Evolutionary conservation across 2,329 filamentous ascomycete species (phyloP).

Genomic region (Pseudopyrenochaeta lycopersici): DNA sequence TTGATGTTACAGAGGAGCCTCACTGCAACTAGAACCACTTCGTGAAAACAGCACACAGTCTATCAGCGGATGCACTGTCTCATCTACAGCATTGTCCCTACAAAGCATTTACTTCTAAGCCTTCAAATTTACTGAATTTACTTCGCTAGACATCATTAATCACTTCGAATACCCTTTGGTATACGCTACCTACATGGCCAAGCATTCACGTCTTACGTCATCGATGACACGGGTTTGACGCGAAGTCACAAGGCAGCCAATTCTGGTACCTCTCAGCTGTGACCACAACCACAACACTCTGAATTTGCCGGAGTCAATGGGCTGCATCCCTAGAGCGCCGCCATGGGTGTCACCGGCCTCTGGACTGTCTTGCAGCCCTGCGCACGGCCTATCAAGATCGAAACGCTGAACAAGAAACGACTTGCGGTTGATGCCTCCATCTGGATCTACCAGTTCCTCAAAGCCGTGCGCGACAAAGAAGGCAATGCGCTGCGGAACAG

Average conservation of each 20-base stretch:
- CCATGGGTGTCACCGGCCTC: conserved; percentile 96
- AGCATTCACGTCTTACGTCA: conserved; percentile 25
- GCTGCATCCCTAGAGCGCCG: conserved; percentile 5
- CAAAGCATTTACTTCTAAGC: too few relatives aligned
- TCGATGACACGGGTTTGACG: conserved; percentile 23
- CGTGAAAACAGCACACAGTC: too few relatives aligned
- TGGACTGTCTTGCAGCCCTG: conserved; percentile 97
- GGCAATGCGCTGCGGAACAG: conserved; percentile 96
- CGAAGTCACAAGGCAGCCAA: conserved; percentile 25
- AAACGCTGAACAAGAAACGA: conserved; percentile 94
- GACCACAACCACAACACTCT: conserved; percentile 7
- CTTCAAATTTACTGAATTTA: too few relatives aligned
- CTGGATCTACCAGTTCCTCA: conserved; percentile 99
- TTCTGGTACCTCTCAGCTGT: background rate
- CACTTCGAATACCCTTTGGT: too few relatives aligned
- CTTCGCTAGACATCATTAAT: too few relatives aligned
- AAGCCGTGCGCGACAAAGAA: conserved; percentile 98
- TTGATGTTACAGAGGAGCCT: too few relatives aligned
- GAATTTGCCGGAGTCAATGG: conserved; percentile 21
- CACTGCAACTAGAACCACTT: too few relatives aligned
- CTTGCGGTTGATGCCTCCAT: conserved; percentile 98
- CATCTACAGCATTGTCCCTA: too few relatives aligned
- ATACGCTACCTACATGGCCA: too few relatives aligned
- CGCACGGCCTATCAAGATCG: conserved; percentile 93
- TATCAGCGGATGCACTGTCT: too few relatives aligned